Evolutionary conservation across 768 basidiomycete genomes (phyloP), one percentile per base, ranked within the genome.

Genomic region (Tricholoma saponaceum): DNA sequence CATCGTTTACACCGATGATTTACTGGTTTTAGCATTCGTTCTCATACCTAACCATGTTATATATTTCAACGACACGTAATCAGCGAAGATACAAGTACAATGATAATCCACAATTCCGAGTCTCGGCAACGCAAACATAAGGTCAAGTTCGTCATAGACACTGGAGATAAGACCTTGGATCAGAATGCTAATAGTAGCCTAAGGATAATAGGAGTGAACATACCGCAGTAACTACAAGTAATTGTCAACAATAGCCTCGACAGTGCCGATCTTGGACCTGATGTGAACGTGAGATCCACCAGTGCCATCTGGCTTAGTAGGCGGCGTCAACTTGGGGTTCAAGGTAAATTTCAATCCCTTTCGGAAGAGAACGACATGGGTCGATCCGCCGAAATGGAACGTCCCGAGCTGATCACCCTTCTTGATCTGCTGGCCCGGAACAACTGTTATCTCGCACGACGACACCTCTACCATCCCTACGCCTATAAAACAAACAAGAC

Each of bases 391-490:
- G 69, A 83, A 86, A 66, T 83, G 84, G 79, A 86, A 82, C 76
- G 72, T 77, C 59, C 86, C 86, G 0, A 86, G 58, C 63, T 85
- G 67, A 22, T 85, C 79, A 3, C 86, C 85, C 59, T 78, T 79
- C 56, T 69, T 71, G 30, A 51, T n/a, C 35, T 32, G n/a, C 35
- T 32, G 30, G 18, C 28, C 80, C 14, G 64, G 71, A 64, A 67
- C 68, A 18, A 86, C 84, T 1, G 69, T 77, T 20, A 78, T 63
- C 57, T 79, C 76, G 60, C 80, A 81, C 14, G 83, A 84, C 35
- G 83, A 86, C 1, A 86, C 76, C 65, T 86, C 85, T 1, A 73
- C 73, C 75, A 87, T 83, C 0, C 85, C 85, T 10, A 86, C 75
- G 0, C 67, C 81, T 3, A 86, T 68, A 66, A 85, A 80, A 52